These are phyloP conservation scores for Camelina sativa DNA, from an alignment of 345 rosid species.

Conservation along the genomic window DNA sequence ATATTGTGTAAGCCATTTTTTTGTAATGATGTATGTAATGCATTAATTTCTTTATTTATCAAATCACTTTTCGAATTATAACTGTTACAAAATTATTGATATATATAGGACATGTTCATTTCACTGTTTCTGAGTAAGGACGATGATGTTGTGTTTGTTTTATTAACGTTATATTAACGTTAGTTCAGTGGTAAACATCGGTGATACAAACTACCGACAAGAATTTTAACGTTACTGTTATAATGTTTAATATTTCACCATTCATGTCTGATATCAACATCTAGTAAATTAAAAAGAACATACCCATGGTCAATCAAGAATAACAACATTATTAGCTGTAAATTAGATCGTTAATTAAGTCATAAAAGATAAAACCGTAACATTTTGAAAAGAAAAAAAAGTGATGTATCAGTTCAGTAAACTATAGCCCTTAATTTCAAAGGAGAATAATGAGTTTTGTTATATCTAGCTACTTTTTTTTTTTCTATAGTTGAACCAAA, in stretches of 20 bases:
- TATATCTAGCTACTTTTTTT: not conserved
- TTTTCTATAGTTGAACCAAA: constrained; percentile 25
- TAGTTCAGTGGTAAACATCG: not conserved
- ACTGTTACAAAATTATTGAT: not conserved
- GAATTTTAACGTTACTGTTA: not conserved
- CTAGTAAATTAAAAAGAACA: not conserved
- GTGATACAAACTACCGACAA: not conserved
- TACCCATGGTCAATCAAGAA: not conserved
- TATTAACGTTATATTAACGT: not conserved
- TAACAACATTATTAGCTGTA: not conserved
- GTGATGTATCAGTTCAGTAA: constrained; percentile 14
- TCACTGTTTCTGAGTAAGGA: constrained; percentile 1
- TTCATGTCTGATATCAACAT: not conserved
- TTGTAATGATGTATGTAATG: not conserved
- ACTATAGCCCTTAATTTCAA: constrained; percentile 3
- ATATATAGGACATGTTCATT: not conserved
- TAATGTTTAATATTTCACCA: not conserved
- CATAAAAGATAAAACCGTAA: not conserved
- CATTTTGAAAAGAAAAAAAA: not conserved
- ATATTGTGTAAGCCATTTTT: not conserved
- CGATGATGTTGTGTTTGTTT: not conserved
- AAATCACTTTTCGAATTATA: not conserved
- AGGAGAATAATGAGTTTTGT: not conserved
- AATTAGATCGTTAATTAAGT: constrained; percentile 3
- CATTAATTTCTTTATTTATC: not conserved